phyloP scores from a whole-genome alignment of 2,329 filamentous ascomycete species.

The Cladosporium sp. region DNA sequence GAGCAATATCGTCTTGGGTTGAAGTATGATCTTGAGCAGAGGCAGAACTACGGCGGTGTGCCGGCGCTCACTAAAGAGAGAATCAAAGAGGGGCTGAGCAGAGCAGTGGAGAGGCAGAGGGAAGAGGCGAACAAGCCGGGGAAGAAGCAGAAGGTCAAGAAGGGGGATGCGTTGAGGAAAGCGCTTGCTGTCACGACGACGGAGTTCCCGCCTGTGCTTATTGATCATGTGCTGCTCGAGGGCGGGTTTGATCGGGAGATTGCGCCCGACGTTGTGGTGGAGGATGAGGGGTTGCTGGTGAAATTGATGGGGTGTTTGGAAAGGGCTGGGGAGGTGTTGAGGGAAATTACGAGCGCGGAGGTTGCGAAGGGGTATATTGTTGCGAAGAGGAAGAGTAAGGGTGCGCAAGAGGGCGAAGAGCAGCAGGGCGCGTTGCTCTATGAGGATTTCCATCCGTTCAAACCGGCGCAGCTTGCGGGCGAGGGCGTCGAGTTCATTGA shows the following conservation, averaged over 20 bases:
- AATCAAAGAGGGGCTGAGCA: constrained; percentile 67
- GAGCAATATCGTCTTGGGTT: constrained; percentile 77
- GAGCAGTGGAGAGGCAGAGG: constrained; percentile 61
- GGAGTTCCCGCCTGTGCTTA: constrained; percentile 81
- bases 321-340: constrained; percentile 68
- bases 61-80: constrained; percentile 74
- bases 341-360: constrained; percentile 66
- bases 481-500: constrained; percentile 70
- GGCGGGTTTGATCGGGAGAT: constrained; percentile 68
- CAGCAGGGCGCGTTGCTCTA: constrained; percentile 62
- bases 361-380: constrained; percentile 83
- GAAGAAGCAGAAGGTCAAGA: constrained; percentile 72
- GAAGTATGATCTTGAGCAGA: constrained; percentile 75
- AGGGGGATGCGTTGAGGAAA: constrained; percentile 73
- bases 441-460: constrained; percentile 93
- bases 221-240: constrained; percentile 79
- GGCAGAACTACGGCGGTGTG: constrained; percentile 79
- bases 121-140: constrained; percentile 49
- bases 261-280: constrained; percentile 69
- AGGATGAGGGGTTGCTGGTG: constrained; percentile 63
- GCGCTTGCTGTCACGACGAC: constrained; percentile 81
- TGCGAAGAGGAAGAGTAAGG: constrained; percentile 57
- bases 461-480: constrained; percentile 74
- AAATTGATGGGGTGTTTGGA: constrained; percentile 67
- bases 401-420: constrained; percentile 36